A percentile compares a stretch with the other conserved stretches of the same genome.
phyloP scores from a whole-genome alignment of 1,139 yeast species.

The Yamadazyma diospyri region DNA sequence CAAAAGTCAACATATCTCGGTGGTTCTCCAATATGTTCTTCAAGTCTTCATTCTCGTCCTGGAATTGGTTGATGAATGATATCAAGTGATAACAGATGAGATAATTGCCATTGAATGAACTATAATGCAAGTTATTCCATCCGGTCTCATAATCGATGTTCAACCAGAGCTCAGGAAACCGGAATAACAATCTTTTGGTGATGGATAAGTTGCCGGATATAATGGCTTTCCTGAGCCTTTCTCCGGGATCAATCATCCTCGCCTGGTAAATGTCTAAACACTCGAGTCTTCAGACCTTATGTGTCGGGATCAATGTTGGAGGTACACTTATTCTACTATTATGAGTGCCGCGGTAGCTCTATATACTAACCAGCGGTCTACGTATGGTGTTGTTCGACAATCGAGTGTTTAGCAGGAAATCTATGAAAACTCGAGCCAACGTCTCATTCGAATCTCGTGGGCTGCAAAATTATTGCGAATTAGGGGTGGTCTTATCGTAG shows the following conservation, averaged over 20 bases:
- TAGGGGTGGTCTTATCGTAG: too few species aligned
- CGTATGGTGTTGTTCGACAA: too few species aligned
- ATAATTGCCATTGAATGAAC: constrained; percentile 77
- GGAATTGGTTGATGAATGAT: constrained; percentile 26
- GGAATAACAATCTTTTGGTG: constrained; percentile 63
- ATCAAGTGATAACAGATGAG: constrained; percentile 65
- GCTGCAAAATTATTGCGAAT: too few species aligned
- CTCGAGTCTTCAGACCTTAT: too few species aligned
- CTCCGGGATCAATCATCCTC: constrained; percentile 59
- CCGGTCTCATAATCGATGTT: constrained; percentile 74
- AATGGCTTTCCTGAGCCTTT: constrained; percentile 72
- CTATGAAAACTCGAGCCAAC: too few species aligned
- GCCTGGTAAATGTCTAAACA: too few species aligned
- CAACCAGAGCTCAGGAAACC: constrained; percentile 75
- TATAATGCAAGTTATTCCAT: constrained; percentile 88
- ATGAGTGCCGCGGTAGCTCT: too few species aligned
- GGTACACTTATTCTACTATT: too few species aligned
- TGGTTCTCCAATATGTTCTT: constrained; percentile 18
- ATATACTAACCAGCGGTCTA: too few species aligned
- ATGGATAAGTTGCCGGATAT: constrained; percentile 68
- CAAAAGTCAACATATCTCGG: constrained; percentile 52
- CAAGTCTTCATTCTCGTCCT: constrained; percentile 12
- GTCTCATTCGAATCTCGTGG: too few species aligned
- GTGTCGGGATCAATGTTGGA: too few species aligned
- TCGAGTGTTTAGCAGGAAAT: too few species aligned